Percentiles rank a stretch among this genome's conserved stretches.
These are phyloP conservation scores for Gynandropsis gynandra DNA, from an alignment of 345 rosid species.

Conservation along the genomic window DNA sequence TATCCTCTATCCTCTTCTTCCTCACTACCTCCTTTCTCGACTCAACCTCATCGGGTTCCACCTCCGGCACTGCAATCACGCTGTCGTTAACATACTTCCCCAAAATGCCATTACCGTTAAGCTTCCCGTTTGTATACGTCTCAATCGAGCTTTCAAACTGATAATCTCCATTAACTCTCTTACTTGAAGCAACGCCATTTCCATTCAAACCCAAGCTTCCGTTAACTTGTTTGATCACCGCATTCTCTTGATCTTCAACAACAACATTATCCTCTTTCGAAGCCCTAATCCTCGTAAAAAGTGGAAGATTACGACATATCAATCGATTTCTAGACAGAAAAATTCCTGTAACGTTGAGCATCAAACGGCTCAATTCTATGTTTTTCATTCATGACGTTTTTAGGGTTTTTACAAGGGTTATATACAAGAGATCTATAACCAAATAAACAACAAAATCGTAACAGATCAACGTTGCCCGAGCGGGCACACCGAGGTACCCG, in stretches of 20 bases:
- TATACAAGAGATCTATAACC: no score
- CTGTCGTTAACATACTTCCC: slow-evolving; percentile 45
- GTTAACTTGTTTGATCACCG: slow-evolving; percentile 30
- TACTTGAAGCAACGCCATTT: slow-evolving; percentile 26
- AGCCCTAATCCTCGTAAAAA: slow-evolving; percentile 38
- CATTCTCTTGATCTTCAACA: slow-evolving; percentile 45
- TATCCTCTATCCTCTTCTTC: slow-evolving; percentile 85
- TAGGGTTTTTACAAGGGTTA: no score
- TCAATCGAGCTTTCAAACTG: slow-evolving; percentile 25
- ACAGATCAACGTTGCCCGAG: no score
- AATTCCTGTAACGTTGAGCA: no score
- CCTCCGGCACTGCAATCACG: slow-evolving; percentile 8
- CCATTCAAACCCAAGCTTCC: slow-evolving; percentile 33
- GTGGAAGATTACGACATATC: slow-evolving; percentile 4
- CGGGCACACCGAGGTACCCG: no score
- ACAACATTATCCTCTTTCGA: slow-evolving; percentile 37
- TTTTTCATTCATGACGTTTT: no score
- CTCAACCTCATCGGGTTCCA: slow-evolving; percentile 22
- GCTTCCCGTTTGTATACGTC: slow-evolving; percentile 24
- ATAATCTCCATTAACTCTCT: slow-evolving; percentile 15
- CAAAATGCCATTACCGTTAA: slow-evolving; percentile 49
- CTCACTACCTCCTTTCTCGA: slow-evolving; percentile 50
- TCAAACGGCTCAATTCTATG: no score
- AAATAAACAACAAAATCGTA: no score
- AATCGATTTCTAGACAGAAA: slow-evolving; percentile 16